Evolutionary conservation across 257 asterid species (phyloP).

Genomic region (Solanum gandarillasii): DNA sequence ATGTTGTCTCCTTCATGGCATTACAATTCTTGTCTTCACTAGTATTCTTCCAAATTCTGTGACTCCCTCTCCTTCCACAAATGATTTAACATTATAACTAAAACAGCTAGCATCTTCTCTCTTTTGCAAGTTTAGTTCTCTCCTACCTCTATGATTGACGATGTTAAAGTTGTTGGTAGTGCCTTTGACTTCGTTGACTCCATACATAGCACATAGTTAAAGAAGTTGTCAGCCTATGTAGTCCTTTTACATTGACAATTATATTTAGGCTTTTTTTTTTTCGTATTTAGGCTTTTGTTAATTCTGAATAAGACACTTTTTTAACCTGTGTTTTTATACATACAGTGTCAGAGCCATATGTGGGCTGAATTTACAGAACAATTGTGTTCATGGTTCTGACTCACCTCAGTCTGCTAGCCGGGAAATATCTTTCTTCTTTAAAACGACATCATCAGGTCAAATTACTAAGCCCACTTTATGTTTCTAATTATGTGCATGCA

Average conservation of each 20-base stretch:
- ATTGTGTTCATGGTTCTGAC: conserved; percentile 90
- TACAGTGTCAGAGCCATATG: conserved; percentile 77
- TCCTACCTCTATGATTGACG: neutral
- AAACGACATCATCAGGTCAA: conserved; percentile 47
- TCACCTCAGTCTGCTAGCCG: conserved; percentile 62
- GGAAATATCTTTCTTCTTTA: conserved; percentile 64
- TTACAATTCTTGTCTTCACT: neutral
- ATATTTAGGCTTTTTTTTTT: neutral
- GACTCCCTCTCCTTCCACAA: neutral
- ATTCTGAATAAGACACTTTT: neutral
- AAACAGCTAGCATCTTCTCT: neutral
- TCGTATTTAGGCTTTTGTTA: neutral
- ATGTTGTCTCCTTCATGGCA: neutral
- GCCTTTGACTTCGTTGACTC: neutral
- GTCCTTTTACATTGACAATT: neutral
- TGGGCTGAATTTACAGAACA: conserved; percentile 47
- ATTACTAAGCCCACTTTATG: neutral
- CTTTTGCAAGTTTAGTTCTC: neutral
- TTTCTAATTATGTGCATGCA: neutral
- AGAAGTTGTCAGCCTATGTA: neutral
- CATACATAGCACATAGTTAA: neutral
- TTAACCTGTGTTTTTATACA: neutral
- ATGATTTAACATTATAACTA: neutral
- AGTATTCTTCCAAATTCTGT: neutral
- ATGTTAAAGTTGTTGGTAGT: neutral